These are phyloP conservation scores for Hyaloscypha variabilis DNA, from an alignment of 495 filamentous ascomycete genomes.

Conservation along the genomic window DNA sequence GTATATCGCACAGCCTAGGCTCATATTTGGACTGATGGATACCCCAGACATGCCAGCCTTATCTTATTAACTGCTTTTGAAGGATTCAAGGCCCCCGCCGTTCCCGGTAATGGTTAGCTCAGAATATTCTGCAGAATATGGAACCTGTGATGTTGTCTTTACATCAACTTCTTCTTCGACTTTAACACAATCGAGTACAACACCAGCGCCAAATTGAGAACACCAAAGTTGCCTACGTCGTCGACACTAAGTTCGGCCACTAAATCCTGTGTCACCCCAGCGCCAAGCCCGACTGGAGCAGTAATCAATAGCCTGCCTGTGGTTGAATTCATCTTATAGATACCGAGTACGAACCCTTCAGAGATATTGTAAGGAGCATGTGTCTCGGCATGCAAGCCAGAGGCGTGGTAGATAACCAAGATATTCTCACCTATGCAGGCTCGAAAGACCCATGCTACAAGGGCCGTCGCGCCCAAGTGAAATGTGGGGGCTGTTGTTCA, in stretches of 20 bases:
- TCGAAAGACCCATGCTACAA: conserved; percentile 8
- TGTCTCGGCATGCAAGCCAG: not conserved
- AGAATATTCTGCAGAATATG: too few species aligned
- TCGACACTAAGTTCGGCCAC: not conserved
- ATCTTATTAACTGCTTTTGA: too few species aligned
- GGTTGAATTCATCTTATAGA: conserved; percentile 2
- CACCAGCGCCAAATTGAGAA: too few species aligned
- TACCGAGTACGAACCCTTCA: not conserved
- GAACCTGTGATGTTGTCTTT: too few species aligned
- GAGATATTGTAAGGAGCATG: conserved; percentile 11
- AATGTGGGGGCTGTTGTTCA: not conserved
- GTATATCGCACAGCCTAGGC: too few species aligned
- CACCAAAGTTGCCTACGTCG: too few species aligned
- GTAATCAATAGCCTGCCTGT: conserved; percentile 1
- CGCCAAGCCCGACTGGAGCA: conserved; percentile 4
- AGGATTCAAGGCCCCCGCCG: too few species aligned
- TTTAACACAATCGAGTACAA: too few species aligned
- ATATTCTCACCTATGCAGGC: conserved; percentile 4
- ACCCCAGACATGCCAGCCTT: too few species aligned
- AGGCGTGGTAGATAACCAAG: not conserved
- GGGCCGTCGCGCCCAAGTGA: not conserved
- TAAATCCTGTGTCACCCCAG: conserved; percentile 4
- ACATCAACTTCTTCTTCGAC: too few species aligned
- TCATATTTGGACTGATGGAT: too few species aligned
- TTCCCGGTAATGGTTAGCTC: too few species aligned